phyloP scores from a whole-genome alignment of 176 grass and related monocot species.

The Oryza nivara region DNA sequence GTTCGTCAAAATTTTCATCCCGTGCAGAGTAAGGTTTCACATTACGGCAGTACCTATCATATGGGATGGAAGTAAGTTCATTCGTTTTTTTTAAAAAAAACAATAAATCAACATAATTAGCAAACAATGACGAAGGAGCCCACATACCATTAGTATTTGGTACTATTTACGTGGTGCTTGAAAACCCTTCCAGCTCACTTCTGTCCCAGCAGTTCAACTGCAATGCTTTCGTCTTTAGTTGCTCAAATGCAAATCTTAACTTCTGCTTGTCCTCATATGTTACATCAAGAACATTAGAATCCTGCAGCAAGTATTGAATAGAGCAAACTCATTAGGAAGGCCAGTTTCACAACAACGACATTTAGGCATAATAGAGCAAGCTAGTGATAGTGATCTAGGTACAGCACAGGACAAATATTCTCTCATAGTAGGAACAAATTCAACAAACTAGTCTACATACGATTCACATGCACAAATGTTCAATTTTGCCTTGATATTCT shows the following conservation, averaged over 20 bases:
- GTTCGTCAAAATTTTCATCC: background rate
- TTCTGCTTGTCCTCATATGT: constrained; percentile 52
- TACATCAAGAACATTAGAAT: constrained; percentile 36
- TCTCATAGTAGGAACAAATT: background rate
- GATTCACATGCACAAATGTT: background rate
- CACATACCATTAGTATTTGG: constrained; percentile 28
- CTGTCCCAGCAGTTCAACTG: constrained; percentile 51
- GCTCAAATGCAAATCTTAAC: constrained; percentile 52
- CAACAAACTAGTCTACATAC: background rate
- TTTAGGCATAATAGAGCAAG: constrained; percentile 16
- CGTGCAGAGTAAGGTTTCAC: background rate
- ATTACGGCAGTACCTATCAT: background rate
- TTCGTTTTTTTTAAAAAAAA: background rate
- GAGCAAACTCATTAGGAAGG: background rate
- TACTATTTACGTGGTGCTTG: constrained; percentile 13
- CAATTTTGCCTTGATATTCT: background rate
- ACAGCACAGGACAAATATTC: background rate
- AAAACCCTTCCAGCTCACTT: constrained; percentile 46
- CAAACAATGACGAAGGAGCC: constrained; percentile 1
- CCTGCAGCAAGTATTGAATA: constrained; percentile 36
- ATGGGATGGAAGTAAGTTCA: background rate
- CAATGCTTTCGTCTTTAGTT: constrained; percentile 55
- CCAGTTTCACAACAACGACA: constrained; percentile 24
- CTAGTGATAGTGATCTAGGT: background rate
- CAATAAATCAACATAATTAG: background rate